Evolutionary conservation across 1,139 yeast genomes (phyloP).

Genomic region (Kodamaea suecica): DNA sequence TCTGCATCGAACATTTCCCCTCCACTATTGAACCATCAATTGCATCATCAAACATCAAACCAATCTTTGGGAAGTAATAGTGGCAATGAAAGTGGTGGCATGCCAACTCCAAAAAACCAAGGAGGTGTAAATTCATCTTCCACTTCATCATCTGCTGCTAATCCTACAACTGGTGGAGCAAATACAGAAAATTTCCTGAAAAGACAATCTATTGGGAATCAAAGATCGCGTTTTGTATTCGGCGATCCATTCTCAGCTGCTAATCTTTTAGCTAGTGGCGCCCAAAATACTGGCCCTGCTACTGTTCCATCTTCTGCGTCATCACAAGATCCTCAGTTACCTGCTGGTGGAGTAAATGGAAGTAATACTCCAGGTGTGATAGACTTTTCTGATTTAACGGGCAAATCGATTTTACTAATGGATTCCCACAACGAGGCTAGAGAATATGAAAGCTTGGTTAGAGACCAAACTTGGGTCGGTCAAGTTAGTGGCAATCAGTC

Average conservation of each 20-base stretch:
- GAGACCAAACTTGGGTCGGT: slow-evolving; percentile 41
- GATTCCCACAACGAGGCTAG: slow-evolving; percentile 55
- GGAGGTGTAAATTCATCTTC: background rate
- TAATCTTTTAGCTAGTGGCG: slow-evolving; percentile 31
- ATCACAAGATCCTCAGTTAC: slow-evolving; percentile 26
- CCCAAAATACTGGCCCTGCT: slow-evolving; percentile 12
- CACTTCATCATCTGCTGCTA: background rate
- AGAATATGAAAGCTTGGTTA: slow-evolving; percentile 48
- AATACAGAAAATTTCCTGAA: slow-evolving; percentile 32
- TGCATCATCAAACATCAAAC: slow-evolving; percentile 13
- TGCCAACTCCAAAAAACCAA: slow-evolving; percentile 6
- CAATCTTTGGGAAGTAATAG: slow-evolving; percentile 5
- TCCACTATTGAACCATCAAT: slow-evolving; percentile 21
- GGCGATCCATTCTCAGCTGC: slow-evolving; percentile 56
- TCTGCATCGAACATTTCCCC: slow-evolving; percentile 30
- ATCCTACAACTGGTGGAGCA: too few species aligned
- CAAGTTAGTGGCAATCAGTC: slow-evolving; percentile 2
- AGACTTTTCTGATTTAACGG: slow-evolving; percentile 40
- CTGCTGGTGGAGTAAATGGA: slow-evolving; percentile 12
- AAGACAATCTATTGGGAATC: slow-evolving; percentile 54
- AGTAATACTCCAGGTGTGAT: slow-evolving; percentile 15
- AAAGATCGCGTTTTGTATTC: slow-evolving; percentile 66
- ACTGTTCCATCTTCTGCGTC: slow-evolving; percentile 29
- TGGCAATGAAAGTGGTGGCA: slow-evolving; percentile 5
- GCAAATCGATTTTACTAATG: slow-evolving; percentile 54